Evolutionary conservation across 2,329 filamentous ascomycete genomes (phyloP), one percentile per base, ranked within the genome.

Genomic region (Hypomyces rosellus): DNA sequence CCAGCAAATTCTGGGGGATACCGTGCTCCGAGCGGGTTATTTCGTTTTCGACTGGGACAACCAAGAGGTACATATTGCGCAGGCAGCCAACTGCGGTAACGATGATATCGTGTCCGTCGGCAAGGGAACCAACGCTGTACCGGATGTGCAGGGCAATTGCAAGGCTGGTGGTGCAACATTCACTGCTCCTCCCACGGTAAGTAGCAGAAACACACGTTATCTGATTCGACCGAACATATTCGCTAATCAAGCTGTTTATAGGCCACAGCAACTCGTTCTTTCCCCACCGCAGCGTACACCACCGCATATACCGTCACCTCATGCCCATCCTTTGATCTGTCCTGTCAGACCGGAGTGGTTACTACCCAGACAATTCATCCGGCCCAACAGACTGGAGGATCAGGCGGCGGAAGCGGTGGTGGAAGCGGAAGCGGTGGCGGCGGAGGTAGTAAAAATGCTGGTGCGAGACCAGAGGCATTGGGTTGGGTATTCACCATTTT

Each of bases 41-140:
- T 73, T 74, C 49, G 68, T 74, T 13, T 74, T 73, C 42, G 71
- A 74, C 54, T 73, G 70, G 68, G 71, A 74, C 46, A 74, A 73
- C 44, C 36, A 66, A 56, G 55, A 63, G 50, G 61, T 73, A 8
- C 70, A 73, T 53, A 56, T 73, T 20, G 70, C 66, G 1, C 70
- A 73, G 58, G 69, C 70, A 1, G 68, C 67, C 33, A 59, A 70
- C 55, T 73, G 70, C 45, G 69, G 67, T 14, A 59, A 63, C 14
- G 58, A 61, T 18, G 66, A 72, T 14, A 69, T 73, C 45, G 60
- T 71, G 13, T 57, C 65, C 20, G 60, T 71, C 4, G 64, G 66
- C 13, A 59, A 57, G 5, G 69, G 67, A 5, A 48, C 51, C 4
- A 49, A 59, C 41, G 64, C 68, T 4, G 64, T 73, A 14, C 65